A percentile compares a stretch with the other conserved stretches of the same genome.
Evolutionary conservation across 345 rosid genomes (phyloP).

Genomic region (Limnanthes douglasii): DNA sequence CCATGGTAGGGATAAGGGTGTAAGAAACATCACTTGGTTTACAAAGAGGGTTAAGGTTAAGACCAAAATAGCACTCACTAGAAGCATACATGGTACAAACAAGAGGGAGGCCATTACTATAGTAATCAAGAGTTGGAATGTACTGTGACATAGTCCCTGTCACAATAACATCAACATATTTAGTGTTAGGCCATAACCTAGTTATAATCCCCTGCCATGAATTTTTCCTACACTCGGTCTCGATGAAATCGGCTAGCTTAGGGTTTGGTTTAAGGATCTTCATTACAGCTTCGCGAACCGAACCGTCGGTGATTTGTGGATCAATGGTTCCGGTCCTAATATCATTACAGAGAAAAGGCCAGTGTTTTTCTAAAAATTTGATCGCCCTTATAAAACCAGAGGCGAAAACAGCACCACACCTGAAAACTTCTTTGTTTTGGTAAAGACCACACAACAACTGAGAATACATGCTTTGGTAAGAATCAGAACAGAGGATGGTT

Average conservation of each 20-base stretch:
- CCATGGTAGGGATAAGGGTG: slow-evolving; percentile 68
- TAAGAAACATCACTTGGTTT: slow-evolving; percentile 65
- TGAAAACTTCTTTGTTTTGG: slow-evolving; percentile 31
- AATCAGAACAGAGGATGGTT: slow-evolving; percentile 41
- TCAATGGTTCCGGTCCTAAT: slow-evolving; percentile 26
- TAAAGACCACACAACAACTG: slow-evolving; percentile 46
- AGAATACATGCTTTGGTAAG: slow-evolving; percentile 55
- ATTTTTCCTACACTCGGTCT: slow-evolving; percentile 21
- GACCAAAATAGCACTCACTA: slow-evolving; percentile 69
- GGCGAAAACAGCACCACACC: slow-evolving; percentile 54
- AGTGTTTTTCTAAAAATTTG: slow-evolving; percentile 39
- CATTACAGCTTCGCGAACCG: slow-evolving; percentile 27
- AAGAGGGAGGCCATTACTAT: slow-evolving; percentile 58
- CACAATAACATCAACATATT: slow-evolving; percentile 73
- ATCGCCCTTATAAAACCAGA: slow-evolving; percentile 53
- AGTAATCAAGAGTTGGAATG: slow-evolving; percentile 67
- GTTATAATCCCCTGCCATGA: slow-evolving; percentile 49
- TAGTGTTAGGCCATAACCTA: slow-evolving; percentile 45
- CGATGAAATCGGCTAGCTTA: slow-evolving; percentile 28
- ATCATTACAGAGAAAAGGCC: slow-evolving; percentile 23
- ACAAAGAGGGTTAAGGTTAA: slow-evolving; percentile 56
- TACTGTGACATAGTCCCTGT: slow-evolving; percentile 90
- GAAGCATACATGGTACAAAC: slow-evolving; percentile 92
- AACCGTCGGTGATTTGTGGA: slow-evolving; percentile 28
- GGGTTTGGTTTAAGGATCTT: slow-evolving; percentile 37